Evolutionary conservation across 768 basidiomycete genomes (phyloP), one percentile per base, ranked within the genome.

Genomic region (Lactifluus volemus): DNA sequence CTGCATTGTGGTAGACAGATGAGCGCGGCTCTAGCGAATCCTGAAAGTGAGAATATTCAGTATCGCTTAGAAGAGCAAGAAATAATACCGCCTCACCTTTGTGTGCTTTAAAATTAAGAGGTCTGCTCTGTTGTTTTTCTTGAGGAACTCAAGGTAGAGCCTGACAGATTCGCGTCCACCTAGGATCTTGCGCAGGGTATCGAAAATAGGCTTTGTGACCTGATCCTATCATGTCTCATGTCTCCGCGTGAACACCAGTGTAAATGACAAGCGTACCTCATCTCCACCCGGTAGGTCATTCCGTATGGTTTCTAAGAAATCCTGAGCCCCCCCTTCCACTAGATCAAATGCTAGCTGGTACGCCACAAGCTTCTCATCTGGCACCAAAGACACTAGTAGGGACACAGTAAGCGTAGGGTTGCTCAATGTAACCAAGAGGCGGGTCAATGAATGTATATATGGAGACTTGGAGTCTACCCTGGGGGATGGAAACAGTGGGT

Each of bases 261-360:
- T n/a, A 42, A 52, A 34, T 11, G 48, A 11, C 17, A 57, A 39
- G 72, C 79, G 65, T 70, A 88, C 88, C 70, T 79, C 77, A 60
- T 83, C 79, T 39, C 84, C 88, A 64, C 83, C 80, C 25, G 88
- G 91, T 11, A 92, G 74, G 30, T 82, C 81, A 51, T 73, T 81
- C 58, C 85, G 80, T 29, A 97, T 79, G 49, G 78, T 83, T 68
- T 92, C 88, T 49, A 98, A 76, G 74, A 92, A 98, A 68, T 95
- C 93, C 71, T 96, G 93, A 3, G 89, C 84, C 0, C 92, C 96
- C 39, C 94, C 92, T 74, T 98, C 96, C 14, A 88, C 89, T 51
- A 98, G 76, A 73, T 98, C 97, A 70, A 98, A 98, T 0, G 90
- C 93, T 70, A 98, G 84, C 71, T 99, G 97, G 72, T 94, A 96